Evolutionary conservation across 192 early-diverging fungal species (phyloP).

Genomic region (Chytriomyces sp.): DNA sequence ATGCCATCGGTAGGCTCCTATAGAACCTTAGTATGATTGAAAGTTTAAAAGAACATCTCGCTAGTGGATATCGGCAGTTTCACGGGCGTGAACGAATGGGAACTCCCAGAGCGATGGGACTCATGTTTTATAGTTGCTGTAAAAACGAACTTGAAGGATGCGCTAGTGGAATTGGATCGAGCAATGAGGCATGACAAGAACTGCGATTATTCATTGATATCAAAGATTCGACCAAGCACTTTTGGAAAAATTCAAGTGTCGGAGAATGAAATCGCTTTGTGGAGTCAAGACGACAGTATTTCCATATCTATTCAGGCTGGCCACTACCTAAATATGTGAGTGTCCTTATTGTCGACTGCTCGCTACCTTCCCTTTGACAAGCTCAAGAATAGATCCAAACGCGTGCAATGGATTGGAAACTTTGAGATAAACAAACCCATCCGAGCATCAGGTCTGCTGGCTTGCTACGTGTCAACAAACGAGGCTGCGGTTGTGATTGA

Average conservation of each 20-base stretch:
- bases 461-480: not conserved
- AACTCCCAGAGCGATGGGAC: not conserved
- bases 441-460: not conserved
- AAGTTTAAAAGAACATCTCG: too few species aligned
- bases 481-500: not conserved
- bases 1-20: too few species aligned
- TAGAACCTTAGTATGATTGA: too few species aligned
- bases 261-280: not conserved
- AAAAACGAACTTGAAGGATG: slow-evolving; percentile 2
- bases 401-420: not conserved
- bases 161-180: not conserved
- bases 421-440: not conserved
- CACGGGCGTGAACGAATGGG: not conserved
- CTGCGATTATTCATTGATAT: not conserved
- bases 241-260: not conserved
- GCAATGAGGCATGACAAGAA: not conserved
- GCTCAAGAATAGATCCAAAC: too few species aligned
- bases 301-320: not conserved
- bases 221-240: not conserved
- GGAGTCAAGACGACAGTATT: not conserved
- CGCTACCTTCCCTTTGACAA: too few species aligned
- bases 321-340: not conserved
- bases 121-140: not conserved
- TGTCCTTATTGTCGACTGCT: too few species aligned
- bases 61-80: not conserved